Conservation (phyloP, 2,329 filamentous ascomycete species). For the Pestalotiopsis sp. region DNA sequence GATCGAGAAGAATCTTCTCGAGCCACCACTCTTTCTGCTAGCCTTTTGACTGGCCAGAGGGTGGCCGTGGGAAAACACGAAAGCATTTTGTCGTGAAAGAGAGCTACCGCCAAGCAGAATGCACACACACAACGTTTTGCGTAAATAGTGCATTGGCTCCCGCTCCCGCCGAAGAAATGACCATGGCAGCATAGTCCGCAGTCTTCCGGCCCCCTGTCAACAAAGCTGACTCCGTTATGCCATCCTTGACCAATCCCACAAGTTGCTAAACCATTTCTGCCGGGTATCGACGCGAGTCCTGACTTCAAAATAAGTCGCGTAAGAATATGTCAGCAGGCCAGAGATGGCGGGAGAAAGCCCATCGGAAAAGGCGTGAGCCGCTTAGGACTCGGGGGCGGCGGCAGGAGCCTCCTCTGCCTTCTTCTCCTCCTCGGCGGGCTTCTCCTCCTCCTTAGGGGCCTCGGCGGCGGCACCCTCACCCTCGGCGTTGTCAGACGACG, state of each 20-base stretch:
- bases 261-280: conserved; percentile 32
- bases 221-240: conserved; percentile 32
- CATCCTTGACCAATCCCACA: conserved; percentile 32
- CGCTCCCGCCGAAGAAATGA: conserved; percentile 22
- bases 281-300: conserved; percentile 29
- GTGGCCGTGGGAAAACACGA: neutral
- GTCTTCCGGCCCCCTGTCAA: conserved; percentile 30
- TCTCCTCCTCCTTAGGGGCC: conserved; percentile 60
- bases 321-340: conserved; percentile 4
- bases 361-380: conserved; percentile 17
- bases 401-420: conserved; percentile 56
- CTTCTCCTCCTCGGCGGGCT: conserved; percentile 54
- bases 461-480: conserved; percentile 65
- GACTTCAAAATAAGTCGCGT: conserved; percentile 8
- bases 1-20: conserved; percentile 9
- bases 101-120: conserved; percentile 29
- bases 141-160: conserved; percentile 27
- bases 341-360: neutral
- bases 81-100: conserved; percentile 22
- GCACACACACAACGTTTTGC: conserved; percentile 26
- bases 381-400: conserved; percentile 58
- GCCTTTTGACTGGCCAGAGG: conserved; percentile 10
- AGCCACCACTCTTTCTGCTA: conserved; percentile 6
- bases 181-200: conserved; percentile 29
- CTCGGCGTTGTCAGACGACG: conserved; percentile 87